These are phyloP conservation scores for Chaetomium olivaceum DNA, from an alignment of 2,329 filamentous ascomycete species.

Conservation along the genomic window DNA sequence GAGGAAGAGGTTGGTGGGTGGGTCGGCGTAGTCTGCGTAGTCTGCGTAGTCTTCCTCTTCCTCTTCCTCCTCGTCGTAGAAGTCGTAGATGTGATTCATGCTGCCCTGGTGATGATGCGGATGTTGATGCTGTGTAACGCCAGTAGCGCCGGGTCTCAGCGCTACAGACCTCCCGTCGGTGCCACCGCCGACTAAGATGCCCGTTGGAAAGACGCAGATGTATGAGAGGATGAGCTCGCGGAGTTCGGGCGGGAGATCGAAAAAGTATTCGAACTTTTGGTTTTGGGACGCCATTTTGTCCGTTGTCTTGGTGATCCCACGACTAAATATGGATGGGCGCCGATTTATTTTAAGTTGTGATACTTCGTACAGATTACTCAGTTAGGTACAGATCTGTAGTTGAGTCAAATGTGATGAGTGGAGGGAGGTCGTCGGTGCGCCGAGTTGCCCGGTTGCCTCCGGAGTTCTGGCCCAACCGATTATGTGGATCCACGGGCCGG, in stretches of 20 bases:
- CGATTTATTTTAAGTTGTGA: background rate
- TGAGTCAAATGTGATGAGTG: background rate
- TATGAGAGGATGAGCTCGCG: slow-evolving; percentile 35
- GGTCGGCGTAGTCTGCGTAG: background rate
- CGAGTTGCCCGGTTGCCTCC: background rate
- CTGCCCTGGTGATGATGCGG: background rate
- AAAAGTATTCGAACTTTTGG: slow-evolving; percentile 32
- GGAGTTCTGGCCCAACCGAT: background rate
- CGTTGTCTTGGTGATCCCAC: background rate
- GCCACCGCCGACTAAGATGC: slow-evolving; percentile 27
- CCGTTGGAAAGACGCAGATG: slow-evolving; percentile 30
- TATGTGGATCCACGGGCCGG: background rate
- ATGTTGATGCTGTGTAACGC: background rate
- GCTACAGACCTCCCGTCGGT: background rate
- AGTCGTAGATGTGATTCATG: background rate
- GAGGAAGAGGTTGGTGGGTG: slow-evolving; percentile 30
- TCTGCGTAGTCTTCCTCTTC: background rate
- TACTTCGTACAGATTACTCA: background rate
- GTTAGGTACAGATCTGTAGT: background rate
- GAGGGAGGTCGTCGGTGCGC: background rate
- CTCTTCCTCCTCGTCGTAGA: background rate
- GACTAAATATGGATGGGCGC: background rate
- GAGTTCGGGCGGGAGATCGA: slow-evolving; percentile 37
- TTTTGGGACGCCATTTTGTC: background rate
- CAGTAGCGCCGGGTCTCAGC: background rate